These are phyloP conservation scores for Boletellus deceptivus DNA, from an alignment of 1,284 basidiomycete genomes.

Conservation along the genomic window DNA sequence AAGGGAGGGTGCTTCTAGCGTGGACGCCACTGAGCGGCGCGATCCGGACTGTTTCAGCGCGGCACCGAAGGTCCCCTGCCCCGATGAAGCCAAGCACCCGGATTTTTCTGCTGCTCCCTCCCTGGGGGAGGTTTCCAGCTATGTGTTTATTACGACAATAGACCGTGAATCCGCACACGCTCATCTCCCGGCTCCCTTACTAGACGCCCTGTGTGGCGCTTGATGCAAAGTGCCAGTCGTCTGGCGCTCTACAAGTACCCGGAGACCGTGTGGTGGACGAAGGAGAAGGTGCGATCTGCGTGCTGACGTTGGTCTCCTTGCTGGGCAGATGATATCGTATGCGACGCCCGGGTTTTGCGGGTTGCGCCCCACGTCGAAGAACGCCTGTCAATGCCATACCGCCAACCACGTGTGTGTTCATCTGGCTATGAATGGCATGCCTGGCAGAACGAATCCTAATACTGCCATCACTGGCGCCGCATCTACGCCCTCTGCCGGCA, in stretches of 20 bases:
- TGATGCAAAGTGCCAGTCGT: neutral
- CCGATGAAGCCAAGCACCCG: too few relatives aligned
- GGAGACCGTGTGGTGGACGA: neutral
- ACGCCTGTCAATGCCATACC: neutral
- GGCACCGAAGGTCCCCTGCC: too few relatives aligned
- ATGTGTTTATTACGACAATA: constrained; percentile 2
- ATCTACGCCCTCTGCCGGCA: constrained; percentile 2
- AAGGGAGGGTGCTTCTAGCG: too few relatives aligned
- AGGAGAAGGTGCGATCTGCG: neutral
- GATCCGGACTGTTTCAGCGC: too few relatives aligned
- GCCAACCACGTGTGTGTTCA: constrained; percentile 1
- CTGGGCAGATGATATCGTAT: constrained; percentile 11
- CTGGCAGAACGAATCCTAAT: constrained; percentile 2
- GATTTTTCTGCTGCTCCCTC: too few relatives aligned
- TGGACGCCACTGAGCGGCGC: too few relatives aligned
- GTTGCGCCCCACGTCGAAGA: neutral
- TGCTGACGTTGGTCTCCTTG: neutral
- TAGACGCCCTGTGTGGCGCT: neutral
- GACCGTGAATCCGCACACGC: constrained; percentile 8
- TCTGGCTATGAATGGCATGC: constrained; percentile 16
- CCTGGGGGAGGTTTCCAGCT: too few relatives aligned
- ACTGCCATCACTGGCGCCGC: neutral
- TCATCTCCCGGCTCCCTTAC: neutral
- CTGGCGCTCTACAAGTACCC: neutral
- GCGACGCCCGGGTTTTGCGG: constrained; percentile 20